Evolutionary conservation across 2,329 filamentous ascomycete species (phyloP), one percentile per base, ranked within the genome.

Genomic region (Aspergillus versicolor): DNA sequence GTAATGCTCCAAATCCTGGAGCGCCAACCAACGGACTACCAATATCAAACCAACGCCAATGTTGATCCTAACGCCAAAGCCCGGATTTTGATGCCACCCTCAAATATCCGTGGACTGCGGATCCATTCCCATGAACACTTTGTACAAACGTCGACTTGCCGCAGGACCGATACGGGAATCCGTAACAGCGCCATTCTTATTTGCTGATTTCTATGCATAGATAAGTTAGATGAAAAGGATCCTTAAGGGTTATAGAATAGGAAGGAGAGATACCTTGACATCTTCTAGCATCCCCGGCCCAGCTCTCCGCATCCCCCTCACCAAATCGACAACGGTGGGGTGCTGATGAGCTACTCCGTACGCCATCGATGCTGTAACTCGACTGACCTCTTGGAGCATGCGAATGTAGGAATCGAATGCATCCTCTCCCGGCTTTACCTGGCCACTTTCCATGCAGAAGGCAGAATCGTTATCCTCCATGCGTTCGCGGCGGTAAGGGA

Each of bases 401-500:
- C 84, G 84, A 44, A 85, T 77, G 61, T 88, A 93, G 0, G 86
- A 90, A 65, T 92, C 89, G 6, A 76, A 71, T 2, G 81, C 75
- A 43, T 84, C 82, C 27, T 88, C 83, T 27, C 90, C 90, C 0
- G 86, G 84, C 54, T 84, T 85, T 42, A 93, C 88, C 73, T 93
- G 90, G 0, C 90, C 90, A 1, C 80, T 78, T 52, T 91, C 89
- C 88, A 92, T 92, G 73, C 89, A 92, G 70, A 93, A 93, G 0
- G 83, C 73, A 3, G 76, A 71, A 63, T 77, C 73, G 15, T 78
- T 85, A 2, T 77, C 68, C 1, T 82, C 79, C 53, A 77, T 75
- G 32, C 74, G 70, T 54, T 79, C 74, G 6, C 67, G 70, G 13
- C 84, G 84, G 71, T 92, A 92, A 0, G 89, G 90, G 21, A 89